A percentile compares a stretch with the other conserved stretches of the same genome.
Evolutionary conservation across 2,329 filamentous ascomycete genomes (phyloP).

Genomic region (Helminthosporium solani): DNA sequence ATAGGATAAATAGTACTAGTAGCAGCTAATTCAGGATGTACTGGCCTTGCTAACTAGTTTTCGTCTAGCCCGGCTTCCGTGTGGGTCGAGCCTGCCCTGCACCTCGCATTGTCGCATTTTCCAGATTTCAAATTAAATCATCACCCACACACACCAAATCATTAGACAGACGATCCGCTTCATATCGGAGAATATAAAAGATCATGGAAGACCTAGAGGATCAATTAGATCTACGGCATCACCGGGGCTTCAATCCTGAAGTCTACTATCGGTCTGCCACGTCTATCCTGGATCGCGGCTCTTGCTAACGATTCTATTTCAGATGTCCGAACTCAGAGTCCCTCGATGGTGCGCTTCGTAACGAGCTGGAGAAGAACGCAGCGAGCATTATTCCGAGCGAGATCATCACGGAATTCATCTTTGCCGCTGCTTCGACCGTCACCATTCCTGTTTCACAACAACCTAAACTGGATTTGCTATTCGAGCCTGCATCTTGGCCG

Average conservation of each 20-base stretch:
- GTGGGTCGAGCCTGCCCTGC: not conserved
- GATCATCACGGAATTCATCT: conserved; percentile 37
- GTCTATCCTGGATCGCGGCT: no score
- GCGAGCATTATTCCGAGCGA: conserved; percentile 31
- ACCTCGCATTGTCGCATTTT: not conserved
- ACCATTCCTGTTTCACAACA: conserved; percentile 33
- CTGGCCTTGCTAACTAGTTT: not conserved
- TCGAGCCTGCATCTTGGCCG: conserved; percentile 27
- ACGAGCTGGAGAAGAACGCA: conserved; percentile 30
- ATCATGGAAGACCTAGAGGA: conserved; percentile 35
- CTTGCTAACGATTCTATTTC: conserved; percentile 22
- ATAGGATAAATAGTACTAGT: no score
- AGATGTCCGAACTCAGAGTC: conserved; percentile 17
- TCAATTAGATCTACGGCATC: conserved; percentile 33
- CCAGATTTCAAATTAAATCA: not conserved
- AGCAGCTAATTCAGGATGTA: no score
- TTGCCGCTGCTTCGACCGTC: conserved; percentile 30
- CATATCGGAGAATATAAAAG: not conserved
- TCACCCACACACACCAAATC: not conserved
- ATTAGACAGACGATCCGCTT: not conserved
- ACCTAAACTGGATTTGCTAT: conserved; percentile 23
- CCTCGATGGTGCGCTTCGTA: conserved; percentile 30
- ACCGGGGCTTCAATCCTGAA: conserved; percentile 29
- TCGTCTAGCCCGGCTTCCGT: not conserved
- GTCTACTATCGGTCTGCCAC: conserved; percentile 30